Conservation (phyloP, 129 eudicot genomes). For the Lactuca saligna region DNA sequence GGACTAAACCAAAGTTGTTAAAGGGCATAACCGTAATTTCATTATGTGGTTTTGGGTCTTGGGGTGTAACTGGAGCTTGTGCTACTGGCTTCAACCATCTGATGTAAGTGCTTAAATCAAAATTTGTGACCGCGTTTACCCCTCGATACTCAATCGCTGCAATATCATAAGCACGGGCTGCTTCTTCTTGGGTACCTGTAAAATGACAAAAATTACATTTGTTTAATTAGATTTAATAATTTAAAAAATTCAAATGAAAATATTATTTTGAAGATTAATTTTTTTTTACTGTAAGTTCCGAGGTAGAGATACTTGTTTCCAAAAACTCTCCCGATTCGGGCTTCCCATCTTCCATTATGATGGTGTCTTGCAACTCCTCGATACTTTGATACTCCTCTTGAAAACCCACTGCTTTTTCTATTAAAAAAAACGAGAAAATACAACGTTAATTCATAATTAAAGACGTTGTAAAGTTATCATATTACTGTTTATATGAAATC, state of each 20-base stretch:
- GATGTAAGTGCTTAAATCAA: slow-evolving; percentile 71
- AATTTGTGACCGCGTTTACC: slow-evolving; percentile 71
- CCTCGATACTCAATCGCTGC: slow-evolving; percentile 91
- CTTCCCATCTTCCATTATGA: slow-evolving; percentile 94
- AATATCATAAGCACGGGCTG: slow-evolving; percentile 81
- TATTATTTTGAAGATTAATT: background rate
- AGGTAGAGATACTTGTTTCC: slow-evolving; percentile 86
- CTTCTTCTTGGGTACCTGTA: slow-evolving; percentile 88
- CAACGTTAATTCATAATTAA: background rate
- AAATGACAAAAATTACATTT: background rate
- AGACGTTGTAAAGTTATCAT: background rate
- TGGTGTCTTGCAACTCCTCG: slow-evolving; percentile 91
- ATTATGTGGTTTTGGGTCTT: slow-evolving; percentile 36
- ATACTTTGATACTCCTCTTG: slow-evolving; percentile 84
- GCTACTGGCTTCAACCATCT: slow-evolving; percentile 71
- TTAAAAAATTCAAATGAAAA: no score
- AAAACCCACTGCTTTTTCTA: slow-evolving; percentile 87
- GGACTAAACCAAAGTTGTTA: slow-evolving; percentile 19
- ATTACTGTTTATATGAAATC: background rate
- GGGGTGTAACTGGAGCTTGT: slow-evolving; percentile 34
- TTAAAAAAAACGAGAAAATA: background rate
- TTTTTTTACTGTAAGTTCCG: slow-evolving; percentile 67
- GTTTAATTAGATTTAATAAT: background rate
- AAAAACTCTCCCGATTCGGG: slow-evolving; percentile 86
- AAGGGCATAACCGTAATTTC: slow-evolving; percentile 26